Base-by-base conservation (phyloP, 768 basidiomycete species). In the Lanmaoa pseudosensibilis region DNA sequence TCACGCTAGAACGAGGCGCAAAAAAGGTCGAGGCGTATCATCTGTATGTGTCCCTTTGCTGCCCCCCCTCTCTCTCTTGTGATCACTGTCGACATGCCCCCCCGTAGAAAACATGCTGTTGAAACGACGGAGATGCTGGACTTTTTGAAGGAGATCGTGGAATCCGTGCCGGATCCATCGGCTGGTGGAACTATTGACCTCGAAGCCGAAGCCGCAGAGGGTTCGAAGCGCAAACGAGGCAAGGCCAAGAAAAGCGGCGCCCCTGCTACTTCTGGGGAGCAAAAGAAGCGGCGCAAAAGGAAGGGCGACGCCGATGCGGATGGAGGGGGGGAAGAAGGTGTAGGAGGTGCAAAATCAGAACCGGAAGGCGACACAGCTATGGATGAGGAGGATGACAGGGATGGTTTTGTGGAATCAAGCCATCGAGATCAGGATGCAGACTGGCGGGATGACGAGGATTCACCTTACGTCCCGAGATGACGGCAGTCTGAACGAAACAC, bases 21-120 rank as follows among this genome's bases (percentile, higher is more conserved):
- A 94, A 89, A 77, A 92, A 92, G 68, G 85, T 98, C 46, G 93
- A 96, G 64, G 86, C 87, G 0, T 95, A 96, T 74, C 94, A 97
- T 73, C 73, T 98, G 95, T 96, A 62, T 61, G 93, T 86, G 18
- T 48, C 44, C n/a, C 43, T 12, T 13, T 25, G 5, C 38, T n/a
- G 7, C 23, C 8, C 3, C 50, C 13, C 18, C 38, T 38, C 16
- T 30, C 25, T 4, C 36, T 25, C 39, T 56, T 45, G n/a, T 43
- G 62, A 44, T 47, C 51, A 40, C 34, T 39, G 19, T 45, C 38
- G 27, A 52, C 27, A 16, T 51, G 32, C 49, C 40, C 36, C 7
- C 10, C 12, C 69, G 27, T 6, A 98, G 95, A 60, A 98, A 98
- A 79, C 91, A 94, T 64, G 92, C 94, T 0, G 86, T 98, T 10